These are phyloP conservation scores for Kodamaea arcana DNA, from an alignment of 1,139 yeast species.

Conservation along the genomic window DNA sequence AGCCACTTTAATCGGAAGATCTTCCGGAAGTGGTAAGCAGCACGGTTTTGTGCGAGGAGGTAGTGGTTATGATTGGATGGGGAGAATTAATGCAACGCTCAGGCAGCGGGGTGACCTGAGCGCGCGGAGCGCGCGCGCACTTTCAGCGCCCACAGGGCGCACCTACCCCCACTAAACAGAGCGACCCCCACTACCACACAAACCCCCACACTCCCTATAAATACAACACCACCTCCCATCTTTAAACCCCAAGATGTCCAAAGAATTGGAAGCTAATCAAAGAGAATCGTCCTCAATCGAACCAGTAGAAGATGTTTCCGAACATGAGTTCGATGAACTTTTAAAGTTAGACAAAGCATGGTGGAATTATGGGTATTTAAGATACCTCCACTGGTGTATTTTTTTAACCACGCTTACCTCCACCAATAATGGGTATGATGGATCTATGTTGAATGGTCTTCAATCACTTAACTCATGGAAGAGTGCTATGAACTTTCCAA, in stretches of 20 bases:
- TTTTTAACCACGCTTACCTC: slow-evolving; percentile 18
- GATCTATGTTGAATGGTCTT: slow-evolving; percentile 21
- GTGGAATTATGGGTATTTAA: slow-evolving; percentile 11
- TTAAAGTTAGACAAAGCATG: slow-evolving; percentile 11
- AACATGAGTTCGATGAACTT: slow-evolving; percentile 6
- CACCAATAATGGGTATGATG: slow-evolving; percentile 20
- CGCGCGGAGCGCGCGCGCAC: too few relatives aligned
- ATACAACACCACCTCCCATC: too few relatives aligned
- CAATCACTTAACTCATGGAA: slow-evolving; percentile 17
- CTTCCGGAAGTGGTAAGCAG: too few relatives aligned
- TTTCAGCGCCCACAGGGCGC: too few relatives aligned
- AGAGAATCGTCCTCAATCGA: not conserved
- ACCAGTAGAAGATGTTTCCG: not conserved
- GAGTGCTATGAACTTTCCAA: slow-evolving; percentile 16
- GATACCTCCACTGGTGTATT: slow-evolving; percentile 11
- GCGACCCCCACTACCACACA: too few relatives aligned
- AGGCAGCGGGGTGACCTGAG: too few relatives aligned
- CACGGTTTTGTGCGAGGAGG: too few relatives aligned
- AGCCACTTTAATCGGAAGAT: too few relatives aligned
- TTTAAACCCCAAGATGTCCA: not conserved
- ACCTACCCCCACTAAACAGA: too few relatives aligned
- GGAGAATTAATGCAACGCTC: too few relatives aligned
- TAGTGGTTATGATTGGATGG: too few relatives aligned
- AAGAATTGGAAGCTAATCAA: not conserved
- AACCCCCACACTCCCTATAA: too few relatives aligned